Conservation (phyloP, 1,284 basidiomycete genomes). For the Earliella scabrosa region DNA sequence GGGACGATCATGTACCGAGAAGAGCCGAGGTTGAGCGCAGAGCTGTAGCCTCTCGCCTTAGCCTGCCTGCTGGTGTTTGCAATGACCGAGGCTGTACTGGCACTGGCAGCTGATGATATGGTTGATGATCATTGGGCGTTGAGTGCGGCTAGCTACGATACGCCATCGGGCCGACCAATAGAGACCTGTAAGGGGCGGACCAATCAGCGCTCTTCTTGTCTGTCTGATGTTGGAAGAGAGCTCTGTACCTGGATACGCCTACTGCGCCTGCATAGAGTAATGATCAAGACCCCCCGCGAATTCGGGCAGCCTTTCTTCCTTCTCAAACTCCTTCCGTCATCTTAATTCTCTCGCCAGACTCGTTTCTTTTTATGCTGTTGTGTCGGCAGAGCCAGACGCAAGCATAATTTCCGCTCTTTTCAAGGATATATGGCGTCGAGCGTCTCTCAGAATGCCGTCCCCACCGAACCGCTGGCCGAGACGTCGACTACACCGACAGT, state of each 20-base stretch:
- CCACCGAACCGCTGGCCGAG: slow-evolving; percentile 29
- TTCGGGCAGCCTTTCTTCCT: neutral
- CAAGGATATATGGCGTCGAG: slow-evolving; percentile 24
- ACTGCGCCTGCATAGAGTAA: neutral
- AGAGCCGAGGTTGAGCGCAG: slow-evolving; percentile 37
- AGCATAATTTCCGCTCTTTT: slow-evolving; percentile 29
- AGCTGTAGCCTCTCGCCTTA: slow-evolving; percentile 9
- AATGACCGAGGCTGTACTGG: too few species aligned
- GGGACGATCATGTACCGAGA: slow-evolving; percentile 70
- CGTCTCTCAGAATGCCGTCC: slow-evolving; percentile 18
- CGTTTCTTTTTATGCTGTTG: slow-evolving; percentile 26
- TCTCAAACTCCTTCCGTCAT: slow-evolving; percentile 2
- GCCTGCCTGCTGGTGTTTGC: too few species aligned
- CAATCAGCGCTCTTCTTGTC: slow-evolving; percentile 1
- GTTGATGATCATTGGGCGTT: neutral
- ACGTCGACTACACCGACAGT: slow-evolving; percentile 25
- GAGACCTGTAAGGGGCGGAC: neutral
- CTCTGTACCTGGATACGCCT: slow-evolving; percentile 11
- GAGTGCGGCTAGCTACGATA: neutral
- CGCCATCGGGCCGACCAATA: slow-evolving; percentile 7
- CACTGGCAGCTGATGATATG: neutral
- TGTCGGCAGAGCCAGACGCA: slow-evolving; percentile 41
- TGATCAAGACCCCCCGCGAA: neutral
- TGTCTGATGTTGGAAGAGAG: neutral
- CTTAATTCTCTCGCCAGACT: slow-evolving; percentile 5